Evolutionary conservation across 306 rosid genomes (phyloP).

Genomic region (Ziziphus jujuba): DNA sequence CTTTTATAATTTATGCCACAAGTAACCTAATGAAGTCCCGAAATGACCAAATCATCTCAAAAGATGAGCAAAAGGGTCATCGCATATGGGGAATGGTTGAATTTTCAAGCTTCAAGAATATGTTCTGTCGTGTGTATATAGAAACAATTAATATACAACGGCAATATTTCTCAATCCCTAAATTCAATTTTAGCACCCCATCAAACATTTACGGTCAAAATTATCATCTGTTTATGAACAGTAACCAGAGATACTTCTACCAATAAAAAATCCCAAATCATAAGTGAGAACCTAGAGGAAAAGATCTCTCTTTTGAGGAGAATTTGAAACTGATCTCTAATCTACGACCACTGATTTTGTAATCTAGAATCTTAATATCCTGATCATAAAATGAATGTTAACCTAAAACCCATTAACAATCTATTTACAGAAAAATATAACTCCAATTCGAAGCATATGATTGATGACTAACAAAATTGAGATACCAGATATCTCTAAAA

Average conservation of each 20-base stretch:
- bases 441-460: conserved; percentile 2
- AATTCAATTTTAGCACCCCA: background rate
- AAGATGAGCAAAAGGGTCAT: background rate
- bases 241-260: background rate
- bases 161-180: background rate
- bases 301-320: background rate
- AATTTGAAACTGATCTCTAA: conserved; percentile 3
- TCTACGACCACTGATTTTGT: conserved; percentile 1
- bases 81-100: background rate
- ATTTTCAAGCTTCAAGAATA: background rate
- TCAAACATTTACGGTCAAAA: background rate
- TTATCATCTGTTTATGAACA: background rate
- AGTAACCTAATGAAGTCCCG: background rate
- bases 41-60: background rate
- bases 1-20: conserved; percentile 6
- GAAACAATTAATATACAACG: background rate
- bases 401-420: conserved; percentile 22
- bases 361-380: conserved; percentile 1
- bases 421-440: background rate
- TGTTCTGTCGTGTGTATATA: background rate
- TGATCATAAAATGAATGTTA: conserved; percentile 6
- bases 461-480: conserved; percentile 22
- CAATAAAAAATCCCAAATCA: conserved; percentile 1
- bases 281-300: background rate
- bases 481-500: background rate